These are phyloP conservation scores for Aschersonia sp. DNA, from an alignment of 2,329 filamentous ascomycete species.

Conservation along the genomic window DNA sequence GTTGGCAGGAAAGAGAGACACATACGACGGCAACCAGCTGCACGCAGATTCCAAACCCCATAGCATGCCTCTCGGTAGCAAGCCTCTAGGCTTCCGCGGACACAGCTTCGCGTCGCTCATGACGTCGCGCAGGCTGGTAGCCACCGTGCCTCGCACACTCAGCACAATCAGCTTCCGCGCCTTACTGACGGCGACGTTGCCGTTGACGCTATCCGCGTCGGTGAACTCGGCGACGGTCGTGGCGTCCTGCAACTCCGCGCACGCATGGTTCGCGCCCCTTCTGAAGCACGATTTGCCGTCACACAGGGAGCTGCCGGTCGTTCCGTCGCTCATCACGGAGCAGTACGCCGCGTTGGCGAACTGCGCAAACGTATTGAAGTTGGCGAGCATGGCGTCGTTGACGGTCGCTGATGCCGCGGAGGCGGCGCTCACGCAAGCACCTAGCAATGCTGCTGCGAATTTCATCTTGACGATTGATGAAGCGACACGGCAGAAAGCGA, in stretches of 20 bases:
- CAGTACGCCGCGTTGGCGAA: slow-evolving; percentile 1
- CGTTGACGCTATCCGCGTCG: background rate
- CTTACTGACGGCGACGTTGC: background rate
- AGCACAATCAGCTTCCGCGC: background rate
- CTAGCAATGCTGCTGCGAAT: background rate
- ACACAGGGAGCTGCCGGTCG: background rate
- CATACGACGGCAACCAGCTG: background rate
- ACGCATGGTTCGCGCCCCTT: background rate
- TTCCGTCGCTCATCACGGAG: background rate
- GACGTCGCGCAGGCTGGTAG: background rate
- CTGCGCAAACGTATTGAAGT: background rate
- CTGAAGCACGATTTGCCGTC: background rate
- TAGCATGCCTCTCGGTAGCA: background rate
- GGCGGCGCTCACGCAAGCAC: background rate
- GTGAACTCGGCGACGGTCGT: background rate
- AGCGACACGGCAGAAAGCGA: too few relatives aligned
- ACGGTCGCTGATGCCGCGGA: background rate
- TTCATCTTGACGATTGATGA: background rate
- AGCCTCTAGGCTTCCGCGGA: background rate
- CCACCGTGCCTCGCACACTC: background rate
- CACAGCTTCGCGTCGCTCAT: background rate
- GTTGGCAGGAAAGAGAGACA: background rate
- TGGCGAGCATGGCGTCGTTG: background rate
- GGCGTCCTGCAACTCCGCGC: background rate
- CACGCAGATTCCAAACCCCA: background rate